A percentile compares a stretch with the other conserved stretches of the same genome.
Evolutionary conservation across 371 early-diverging fungal genomes (phyloP).

Genomic region (Dichotomocladium elegans): DNA sequence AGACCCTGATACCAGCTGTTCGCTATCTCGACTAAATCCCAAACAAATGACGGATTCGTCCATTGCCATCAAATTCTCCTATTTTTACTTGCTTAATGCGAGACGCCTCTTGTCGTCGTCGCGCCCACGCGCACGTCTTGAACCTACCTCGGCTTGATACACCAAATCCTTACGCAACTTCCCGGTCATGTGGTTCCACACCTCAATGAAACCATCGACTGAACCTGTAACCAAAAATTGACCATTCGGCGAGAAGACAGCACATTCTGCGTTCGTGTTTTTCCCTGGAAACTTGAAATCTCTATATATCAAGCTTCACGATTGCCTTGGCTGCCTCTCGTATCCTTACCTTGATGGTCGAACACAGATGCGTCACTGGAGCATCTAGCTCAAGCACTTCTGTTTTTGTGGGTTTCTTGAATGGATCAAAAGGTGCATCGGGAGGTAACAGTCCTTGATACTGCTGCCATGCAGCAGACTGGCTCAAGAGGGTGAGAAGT

Average conservation of each 20-base stretch:
- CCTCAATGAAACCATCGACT: slow-evolving; percentile 91
- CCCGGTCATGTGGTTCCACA: slow-evolving; percentile 91
- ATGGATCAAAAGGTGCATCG: slow-evolving; percentile 75
- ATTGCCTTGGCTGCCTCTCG: not conserved
- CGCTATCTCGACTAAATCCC: slow-evolving; percentile 73
- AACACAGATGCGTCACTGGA: slow-evolving; percentile 59
- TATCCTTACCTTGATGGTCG: slow-evolving; percentile 67
- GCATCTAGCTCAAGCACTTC: slow-evolving; percentile 68
- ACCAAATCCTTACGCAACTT: slow-evolving; percentile 85
- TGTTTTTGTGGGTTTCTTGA: slow-evolving; percentile 60
- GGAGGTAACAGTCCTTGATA: slow-evolving; percentile 72
- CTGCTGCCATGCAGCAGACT: slow-evolving; percentile 85
- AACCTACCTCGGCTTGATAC: slow-evolving; percentile 82
- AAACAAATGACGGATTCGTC: slow-evolving; percentile 81
- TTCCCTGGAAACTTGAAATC: slow-evolving; percentile 73
- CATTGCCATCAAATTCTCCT: slow-evolving; percentile 93
- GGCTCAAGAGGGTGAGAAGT: slow-evolving; percentile 77
- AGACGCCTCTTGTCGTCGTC: not conserved
- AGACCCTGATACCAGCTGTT: slow-evolving; percentile 81
- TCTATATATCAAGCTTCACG: not conserved
- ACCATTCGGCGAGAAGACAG: slow-evolving; percentile 83
- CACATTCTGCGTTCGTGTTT: slow-evolving; percentile 80
- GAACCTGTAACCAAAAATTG: slow-evolving; percentile 85
- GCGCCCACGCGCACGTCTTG: not conserved
- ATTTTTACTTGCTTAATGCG: not conserved